phyloP scores from a whole-genome alignment of 2,329 filamentous ascomycete species.

The Gnomoniopsis smithogilvyi region DNA sequence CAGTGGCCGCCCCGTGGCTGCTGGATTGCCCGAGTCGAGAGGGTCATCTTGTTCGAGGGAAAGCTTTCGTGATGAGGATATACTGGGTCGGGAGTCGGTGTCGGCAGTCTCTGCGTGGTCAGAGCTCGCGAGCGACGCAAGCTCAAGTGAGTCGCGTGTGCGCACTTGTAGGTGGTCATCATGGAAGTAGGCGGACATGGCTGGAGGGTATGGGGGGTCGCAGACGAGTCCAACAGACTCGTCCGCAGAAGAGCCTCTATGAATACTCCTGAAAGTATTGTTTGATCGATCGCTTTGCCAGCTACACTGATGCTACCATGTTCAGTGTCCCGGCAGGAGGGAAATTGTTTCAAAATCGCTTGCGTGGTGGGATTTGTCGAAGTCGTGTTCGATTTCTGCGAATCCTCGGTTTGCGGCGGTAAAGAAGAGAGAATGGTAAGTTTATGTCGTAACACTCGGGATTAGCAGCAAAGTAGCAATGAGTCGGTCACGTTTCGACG shows the following conservation, averaged over 20 bases:
- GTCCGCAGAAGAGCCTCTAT: neutral
- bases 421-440: neutral
- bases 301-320: conserved; percentile 7
- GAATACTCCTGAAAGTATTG: conserved; percentile 4
- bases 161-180: conserved; percentile 40
- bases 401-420: neutral
- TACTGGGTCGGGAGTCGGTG: conserved; percentile 78
- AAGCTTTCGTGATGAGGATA: conserved; percentile 86
- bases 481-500: neutral
- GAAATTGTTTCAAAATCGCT: neutral
- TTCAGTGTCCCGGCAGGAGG: conserved; percentile 2
- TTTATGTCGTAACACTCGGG: neutral
- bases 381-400: neutral
- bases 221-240: conserved; percentile 6
- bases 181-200: conserved; percentile 39
- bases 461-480: neutral
- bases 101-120: conserved; percentile 60
- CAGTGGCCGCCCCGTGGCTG: conserved; percentile 37
- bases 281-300: conserved; percentile 6
- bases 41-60: conserved; percentile 88
- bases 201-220: neutral
- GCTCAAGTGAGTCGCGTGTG: conserved; percentile 88
- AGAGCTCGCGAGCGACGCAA: conserved; percentile 89
- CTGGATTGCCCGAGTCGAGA: conserved; percentile 60
- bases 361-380: neutral